Conservation (phyloP, 805 yeast species). For the Jamesozyma gamospora region DNA sequence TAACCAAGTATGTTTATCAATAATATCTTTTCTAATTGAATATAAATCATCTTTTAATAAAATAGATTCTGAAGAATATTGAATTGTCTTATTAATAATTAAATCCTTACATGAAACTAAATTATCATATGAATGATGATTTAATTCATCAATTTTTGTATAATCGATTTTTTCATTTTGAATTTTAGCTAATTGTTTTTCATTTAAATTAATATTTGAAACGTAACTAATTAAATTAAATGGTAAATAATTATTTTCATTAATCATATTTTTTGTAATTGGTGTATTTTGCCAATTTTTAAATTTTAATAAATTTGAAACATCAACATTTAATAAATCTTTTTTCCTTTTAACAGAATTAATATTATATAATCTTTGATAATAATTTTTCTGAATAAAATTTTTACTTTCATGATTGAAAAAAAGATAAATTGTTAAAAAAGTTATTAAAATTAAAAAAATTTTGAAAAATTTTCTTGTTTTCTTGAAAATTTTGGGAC, state of each 20-base stretch:
- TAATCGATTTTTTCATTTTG: background rate
- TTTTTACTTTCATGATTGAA: background rate
- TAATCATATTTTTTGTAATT: constrained; percentile 1
- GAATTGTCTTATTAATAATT: constrained; percentile 2
- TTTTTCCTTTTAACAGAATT: constrained; percentile 1
- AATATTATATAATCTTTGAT: background rate
- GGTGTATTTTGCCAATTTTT: constrained; percentile 4
- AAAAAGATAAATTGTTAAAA: too few species aligned
- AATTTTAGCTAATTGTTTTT: background rate
- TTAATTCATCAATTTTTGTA: background rate
- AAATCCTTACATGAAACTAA: constrained; percentile 5
- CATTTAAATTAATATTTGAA: constrained; percentile 9
- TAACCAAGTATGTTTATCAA: background rate
- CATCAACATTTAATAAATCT: constrained; percentile 8
- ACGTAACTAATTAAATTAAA: constrained; percentile 6
- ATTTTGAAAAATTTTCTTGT: too few species aligned
- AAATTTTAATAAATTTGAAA: constrained; percentile 4
- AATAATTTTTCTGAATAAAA: background rate
- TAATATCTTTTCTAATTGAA: constrained; percentile 3
- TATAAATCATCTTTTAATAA: constrained; percentile 2
- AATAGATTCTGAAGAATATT: background rate
- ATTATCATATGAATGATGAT: constrained; percentile 4
- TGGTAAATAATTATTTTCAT: constrained; percentile 2
- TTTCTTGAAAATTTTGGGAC: too few species aligned
- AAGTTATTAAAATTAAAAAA: too few species aligned